phyloP scores from a whole-genome alignment of 2,329 filamentous ascomycete species.

The Cercospora janseana region DNA sequence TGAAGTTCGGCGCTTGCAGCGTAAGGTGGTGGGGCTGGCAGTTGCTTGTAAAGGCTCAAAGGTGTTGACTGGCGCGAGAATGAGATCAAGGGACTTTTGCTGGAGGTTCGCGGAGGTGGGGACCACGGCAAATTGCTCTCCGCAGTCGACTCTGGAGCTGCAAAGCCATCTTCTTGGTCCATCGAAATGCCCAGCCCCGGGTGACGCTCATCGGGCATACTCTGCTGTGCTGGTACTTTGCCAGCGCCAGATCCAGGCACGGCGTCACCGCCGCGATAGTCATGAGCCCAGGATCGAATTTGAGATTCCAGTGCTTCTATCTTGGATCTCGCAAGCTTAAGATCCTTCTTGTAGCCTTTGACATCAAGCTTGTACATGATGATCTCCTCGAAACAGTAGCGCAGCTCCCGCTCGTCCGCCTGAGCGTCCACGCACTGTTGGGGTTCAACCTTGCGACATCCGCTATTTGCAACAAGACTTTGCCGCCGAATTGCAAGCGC shows the following conservation, averaged over 20 bases:
- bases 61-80: slow-evolving; percentile 16
- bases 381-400: slow-evolving; percentile 44
- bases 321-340: slow-evolving; percentile 33
- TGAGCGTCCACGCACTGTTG: too few species aligned
- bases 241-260: background rate
- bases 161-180: too few species aligned
- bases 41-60: slow-evolving; percentile 27
- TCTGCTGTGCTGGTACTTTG: background rate
- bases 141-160: too few species aligned
- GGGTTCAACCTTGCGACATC: background rate
- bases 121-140: background rate
- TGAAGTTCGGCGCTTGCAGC: slow-evolving; percentile 9
- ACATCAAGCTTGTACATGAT: slow-evolving; percentile 52
- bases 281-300: slow-evolving; percentile 15
- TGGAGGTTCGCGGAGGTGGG: background rate
- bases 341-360: slow-evolving; percentile 46
- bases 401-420: slow-evolving; percentile 32
- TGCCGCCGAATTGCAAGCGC: slow-evolving; percentile 5
- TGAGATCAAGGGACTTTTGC: background rate
- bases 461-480: background rate
- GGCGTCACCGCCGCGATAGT: slow-evolving; percentile 7
- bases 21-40: slow-evolving; percentile 26
- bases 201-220: too few species aligned
- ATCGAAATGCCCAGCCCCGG: too few species aligned
- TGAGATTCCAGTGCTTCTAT: slow-evolving; percentile 32